Percentiles rank a stretch among this genome's conserved stretches.
Evolutionary conservation across 1,139 yeast species (phyloP).

Genomic region (Trichomonascaceae sp.): DNA sequence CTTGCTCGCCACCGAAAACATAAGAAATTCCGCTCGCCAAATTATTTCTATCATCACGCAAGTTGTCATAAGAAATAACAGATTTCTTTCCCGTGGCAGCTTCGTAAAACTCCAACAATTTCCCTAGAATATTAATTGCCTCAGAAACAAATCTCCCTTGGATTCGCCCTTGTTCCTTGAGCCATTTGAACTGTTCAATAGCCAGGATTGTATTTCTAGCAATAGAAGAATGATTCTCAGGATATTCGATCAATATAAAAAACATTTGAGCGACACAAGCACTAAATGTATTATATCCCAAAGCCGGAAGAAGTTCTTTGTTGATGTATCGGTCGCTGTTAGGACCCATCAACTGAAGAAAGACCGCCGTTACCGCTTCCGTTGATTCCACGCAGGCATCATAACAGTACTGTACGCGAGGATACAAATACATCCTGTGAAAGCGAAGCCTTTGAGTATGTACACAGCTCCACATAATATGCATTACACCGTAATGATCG

Average conservation of each 20-base stretch:
- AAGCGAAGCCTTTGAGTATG: slow-evolving; percentile 9
- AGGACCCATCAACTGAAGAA: not conserved
- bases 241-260: slow-evolving; percentile 6
- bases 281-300: slow-evolving; percentile 7
- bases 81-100: not conserved
- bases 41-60: slow-evolving; percentile 4
- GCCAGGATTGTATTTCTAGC: slow-evolving; percentile 1
- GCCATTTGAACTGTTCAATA: slow-evolving; percentile 1
- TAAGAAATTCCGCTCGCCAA: slow-evolving; percentile 7
- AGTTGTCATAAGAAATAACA: not conserved
- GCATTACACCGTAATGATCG: slow-evolving; percentile 5
- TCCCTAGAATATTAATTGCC: slow-evolving; percentile 3
- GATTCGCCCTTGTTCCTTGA: not conserved
- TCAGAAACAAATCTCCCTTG: not conserved
- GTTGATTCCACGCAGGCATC: slow-evolving; percentile 5
- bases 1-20: slow-evolving; percentile 8
- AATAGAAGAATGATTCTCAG: slow-evolving; percentile 5
- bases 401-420: slow-evolving; percentile 8
- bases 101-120: slow-evolving; percentile 4
- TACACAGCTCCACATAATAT: slow-evolving; percentile 8
- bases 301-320: not conserved
- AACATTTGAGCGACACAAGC: slow-evolving; percentile 9
- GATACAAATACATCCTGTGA: slow-evolving; percentile 4
- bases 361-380: not conserved
- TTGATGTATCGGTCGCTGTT: not conserved